A percentile compares a stretch with the other conserved stretches of the same genome.
Conservation (phyloP, 108 stramenopile species). For the Cyclotella sp. region DNA sequence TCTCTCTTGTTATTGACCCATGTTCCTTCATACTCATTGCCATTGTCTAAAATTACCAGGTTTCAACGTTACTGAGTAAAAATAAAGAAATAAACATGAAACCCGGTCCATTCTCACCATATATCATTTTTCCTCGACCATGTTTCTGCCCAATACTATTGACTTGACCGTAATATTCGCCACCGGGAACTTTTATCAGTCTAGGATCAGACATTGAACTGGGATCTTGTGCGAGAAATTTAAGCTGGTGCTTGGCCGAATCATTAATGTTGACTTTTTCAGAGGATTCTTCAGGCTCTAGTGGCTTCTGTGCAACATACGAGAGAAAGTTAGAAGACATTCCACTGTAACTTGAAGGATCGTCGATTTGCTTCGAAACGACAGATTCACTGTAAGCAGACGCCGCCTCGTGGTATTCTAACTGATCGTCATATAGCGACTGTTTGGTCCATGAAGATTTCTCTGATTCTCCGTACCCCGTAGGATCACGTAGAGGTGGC, state of each 20-base stretch:
- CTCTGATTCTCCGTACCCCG: background rate
- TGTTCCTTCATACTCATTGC: slow-evolving; percentile 32
- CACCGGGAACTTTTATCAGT: slow-evolving; percentile 37
- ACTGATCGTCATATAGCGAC: background rate
- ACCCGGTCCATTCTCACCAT: slow-evolving; percentile 1
- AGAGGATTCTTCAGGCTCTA: slow-evolving; percentile 26
- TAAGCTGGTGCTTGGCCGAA: background rate
- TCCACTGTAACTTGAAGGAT: slow-evolving; percentile 1
- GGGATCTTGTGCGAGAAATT: slow-evolving; percentile 8
- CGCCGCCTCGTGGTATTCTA: background rate
- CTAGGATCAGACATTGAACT: background rate
- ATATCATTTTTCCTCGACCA: slow-evolving; percentile 33
- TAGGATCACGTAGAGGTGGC: background rate
- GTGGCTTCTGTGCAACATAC: slow-evolving; percentile 14
- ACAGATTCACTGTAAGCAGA: background rate
- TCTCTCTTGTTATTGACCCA: slow-evolving; percentile 36
- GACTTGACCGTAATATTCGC: slow-evolving; percentile 36
- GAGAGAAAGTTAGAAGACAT: slow-evolving; percentile 25
- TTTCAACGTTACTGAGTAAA: background rate
- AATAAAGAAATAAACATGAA: background rate
- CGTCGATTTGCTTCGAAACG: background rate
- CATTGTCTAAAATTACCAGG: slow-evolving; percentile 16
- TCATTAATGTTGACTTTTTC: background rate
- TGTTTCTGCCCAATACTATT: slow-evolving; percentile 33
- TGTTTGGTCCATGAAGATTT: background rate